A percentile compares a stretch with the other conserved stretches of the same genome.
These are phyloP conservation scores for Phytopythium vexans DNA, from an alignment of 352 stramenopile genomes.

Conservation along the genomic window DNA sequence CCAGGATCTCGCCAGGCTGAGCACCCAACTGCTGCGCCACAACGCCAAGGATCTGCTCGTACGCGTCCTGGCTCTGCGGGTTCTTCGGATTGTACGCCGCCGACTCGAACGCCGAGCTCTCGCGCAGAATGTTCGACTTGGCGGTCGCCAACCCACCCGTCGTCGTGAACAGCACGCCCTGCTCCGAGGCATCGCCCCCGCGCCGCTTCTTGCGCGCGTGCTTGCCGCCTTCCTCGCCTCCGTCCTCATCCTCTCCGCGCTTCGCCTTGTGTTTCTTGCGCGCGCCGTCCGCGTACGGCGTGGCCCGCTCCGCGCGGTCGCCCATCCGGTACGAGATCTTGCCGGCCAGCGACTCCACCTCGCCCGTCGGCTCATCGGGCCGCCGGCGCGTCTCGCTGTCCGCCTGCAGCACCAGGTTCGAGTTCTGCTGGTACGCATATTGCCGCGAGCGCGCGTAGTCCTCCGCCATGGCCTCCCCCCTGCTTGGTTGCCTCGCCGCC, in stretches of 20 bases:
- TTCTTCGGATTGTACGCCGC: slow-evolving; percentile 89
- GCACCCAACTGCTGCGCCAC: slow-evolving; percentile 79
- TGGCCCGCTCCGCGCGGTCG: slow-evolving; percentile 72
- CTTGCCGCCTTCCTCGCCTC: too few species aligned
- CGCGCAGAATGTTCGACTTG: slow-evolving; percentile 62
- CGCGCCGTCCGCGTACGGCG: slow-evolving; percentile 11
- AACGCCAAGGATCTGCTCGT: slow-evolving; percentile 86
- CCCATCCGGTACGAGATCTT: slow-evolving; percentile 83
- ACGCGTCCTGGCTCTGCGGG: slow-evolving; percentile 81
- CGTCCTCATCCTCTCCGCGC: slow-evolving; percentile 31
- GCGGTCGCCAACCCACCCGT: slow-evolving; percentile 39
- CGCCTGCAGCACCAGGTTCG: slow-evolving; percentile 93
- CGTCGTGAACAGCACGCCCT: slow-evolving; percentile 49
- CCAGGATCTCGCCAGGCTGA: slow-evolving; percentile 90
- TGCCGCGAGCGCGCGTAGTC: slow-evolving; percentile 86
- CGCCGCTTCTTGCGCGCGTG: slow-evolving; percentile 53
- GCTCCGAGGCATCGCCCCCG: slow-evolving; percentile 20
- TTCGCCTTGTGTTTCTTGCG: slow-evolving; percentile 32
- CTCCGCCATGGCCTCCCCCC: slow-evolving; percentile 88
- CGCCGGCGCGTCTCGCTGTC: slow-evolving; percentile 82
- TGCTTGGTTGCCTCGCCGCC: too few species aligned
- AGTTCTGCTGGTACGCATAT: slow-evolving; percentile 93
- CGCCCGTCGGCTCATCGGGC: slow-evolving; percentile 80
- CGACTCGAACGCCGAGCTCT: slow-evolving; percentile 70
- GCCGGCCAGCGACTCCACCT: slow-evolving; percentile 83